A percentile compares a stretch with the other conserved stretches of the same genome.
Evolutionary conservation across 495 filamentous ascomycete genomes (phyloP).

Genomic region (Penicillium bialowiezense): DNA sequence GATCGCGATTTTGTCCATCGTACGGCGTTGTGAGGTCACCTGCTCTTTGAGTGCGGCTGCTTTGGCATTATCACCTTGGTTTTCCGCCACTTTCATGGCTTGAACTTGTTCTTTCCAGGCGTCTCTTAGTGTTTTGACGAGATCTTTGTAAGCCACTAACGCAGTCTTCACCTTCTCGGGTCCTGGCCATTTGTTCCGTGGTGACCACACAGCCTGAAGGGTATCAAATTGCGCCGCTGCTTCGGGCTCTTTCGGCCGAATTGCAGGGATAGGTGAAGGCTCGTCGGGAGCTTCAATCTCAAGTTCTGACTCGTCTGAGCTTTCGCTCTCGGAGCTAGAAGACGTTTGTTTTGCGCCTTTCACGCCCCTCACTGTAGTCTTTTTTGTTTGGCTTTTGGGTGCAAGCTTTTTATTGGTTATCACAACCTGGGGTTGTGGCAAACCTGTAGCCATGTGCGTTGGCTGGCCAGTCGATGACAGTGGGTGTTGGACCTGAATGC

Average conservation of each 20-base stretch:
- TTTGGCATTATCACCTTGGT: conserved; percentile 44
- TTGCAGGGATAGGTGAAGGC: conserved; percentile 50
- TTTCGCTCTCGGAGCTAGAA: conserved; percentile 45
- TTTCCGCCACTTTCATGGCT: conserved; percentile 56
- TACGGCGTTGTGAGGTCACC: conserved; percentile 55
- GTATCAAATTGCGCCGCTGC: conserved; percentile 61
- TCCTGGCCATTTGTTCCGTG: conserved; percentile 44
- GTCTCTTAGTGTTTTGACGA: conserved; percentile 61
- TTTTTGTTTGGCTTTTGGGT: conserved; percentile 21
- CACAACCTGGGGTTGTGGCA: conserved; percentile 7
- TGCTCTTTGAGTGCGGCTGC: conserved; percentile 39
- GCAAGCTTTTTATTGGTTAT: conserved; percentile 6
- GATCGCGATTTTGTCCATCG: conserved; percentile 58
- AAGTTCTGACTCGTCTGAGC: conserved; percentile 47
- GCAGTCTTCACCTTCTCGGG: conserved; percentile 49
- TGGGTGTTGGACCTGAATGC: conserved; percentile 25
- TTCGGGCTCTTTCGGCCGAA: conserved; percentile 48
- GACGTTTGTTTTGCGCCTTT: conserved; percentile 27
- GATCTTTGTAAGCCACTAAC: conserved; percentile 57
- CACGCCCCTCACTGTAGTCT: conserved; percentile 17
- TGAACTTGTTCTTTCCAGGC: conserved; percentile 59
- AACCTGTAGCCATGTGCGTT: background rate
- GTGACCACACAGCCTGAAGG: conserved; percentile 63
- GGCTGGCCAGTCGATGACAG: conserved; percentile 5
- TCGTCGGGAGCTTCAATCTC: conserved; percentile 48